Conservation (phyloP, 169 alveolate genomes). For the Eimeria maxima region DNA sequence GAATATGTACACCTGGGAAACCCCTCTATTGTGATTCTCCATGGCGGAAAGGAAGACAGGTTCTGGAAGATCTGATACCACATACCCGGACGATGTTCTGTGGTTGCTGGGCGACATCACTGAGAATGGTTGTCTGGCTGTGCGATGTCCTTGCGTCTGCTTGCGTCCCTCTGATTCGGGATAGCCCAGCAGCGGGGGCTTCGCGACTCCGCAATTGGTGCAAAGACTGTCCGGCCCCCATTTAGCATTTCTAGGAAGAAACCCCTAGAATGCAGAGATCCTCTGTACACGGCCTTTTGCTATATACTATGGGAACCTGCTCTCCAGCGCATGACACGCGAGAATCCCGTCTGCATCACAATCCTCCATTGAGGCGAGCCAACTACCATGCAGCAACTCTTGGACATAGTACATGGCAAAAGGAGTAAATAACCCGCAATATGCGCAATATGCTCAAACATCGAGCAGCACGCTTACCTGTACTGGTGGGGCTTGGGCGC, state of each 20-base stretch:
- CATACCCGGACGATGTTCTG: constrained; percentile 49
- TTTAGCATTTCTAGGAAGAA: constrained; percentile 18
- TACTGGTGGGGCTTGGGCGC: not conserved
- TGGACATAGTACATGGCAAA: not conserved
- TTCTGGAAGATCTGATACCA: not conserved
- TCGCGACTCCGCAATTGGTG: constrained; percentile 58
- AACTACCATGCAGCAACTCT: not conserved
- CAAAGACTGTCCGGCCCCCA: constrained; percentile 73
- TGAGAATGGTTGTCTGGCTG: constrained; percentile 27
- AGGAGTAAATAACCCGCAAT: not conserved
- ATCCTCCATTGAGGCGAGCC: not conserved
- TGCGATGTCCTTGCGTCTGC: constrained; percentile 51
- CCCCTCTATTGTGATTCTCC: not conserved
- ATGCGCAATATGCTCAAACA: not conserved
- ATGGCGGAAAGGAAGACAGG: not conserved
- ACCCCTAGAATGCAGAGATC: not conserved
- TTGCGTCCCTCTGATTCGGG: constrained; percentile 47
- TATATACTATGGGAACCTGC: not conserved
- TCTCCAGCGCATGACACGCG: not conserved
- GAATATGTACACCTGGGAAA: not conserved
- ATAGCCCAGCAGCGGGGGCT: constrained; percentile 1
- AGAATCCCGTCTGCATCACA: not conserved
- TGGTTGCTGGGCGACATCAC: constrained; percentile 28
- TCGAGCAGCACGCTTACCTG: not conserved
- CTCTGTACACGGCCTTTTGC: too few species aligned